These are phyloP conservation scores for Wickerhamomyces sp. DNA, from an alignment of 1,139 yeast genomes.

Conservation along the genomic window DNA sequence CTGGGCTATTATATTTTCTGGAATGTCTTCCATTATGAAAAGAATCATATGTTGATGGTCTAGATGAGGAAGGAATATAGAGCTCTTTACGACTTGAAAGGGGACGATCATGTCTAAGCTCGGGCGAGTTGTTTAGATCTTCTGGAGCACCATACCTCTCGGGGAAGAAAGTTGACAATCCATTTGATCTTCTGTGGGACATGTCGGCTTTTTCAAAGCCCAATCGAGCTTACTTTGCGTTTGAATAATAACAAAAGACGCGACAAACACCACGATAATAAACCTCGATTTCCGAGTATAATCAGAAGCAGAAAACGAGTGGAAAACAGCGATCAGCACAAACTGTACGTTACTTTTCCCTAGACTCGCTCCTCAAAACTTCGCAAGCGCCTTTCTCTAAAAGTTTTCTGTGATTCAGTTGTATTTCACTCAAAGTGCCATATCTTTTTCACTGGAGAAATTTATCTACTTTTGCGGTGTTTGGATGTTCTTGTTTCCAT, in stretches of 20 bases:
- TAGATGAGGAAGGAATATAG: slow-evolving; percentile 4
- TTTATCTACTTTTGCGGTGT: too few relatives aligned
- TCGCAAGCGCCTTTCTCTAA: too few relatives aligned
- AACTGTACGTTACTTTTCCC: too few relatives aligned
- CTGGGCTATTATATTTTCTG: neutral
- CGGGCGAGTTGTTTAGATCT: neutral
- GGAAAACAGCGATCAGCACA: too few relatives aligned
- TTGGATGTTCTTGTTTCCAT: too few relatives aligned
- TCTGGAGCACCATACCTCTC: slow-evolving; percentile 2
- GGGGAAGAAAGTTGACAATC: slow-evolving; percentile 7
- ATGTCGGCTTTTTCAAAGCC: neutral
- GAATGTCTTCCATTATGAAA: neutral
- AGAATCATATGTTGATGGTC: neutral
- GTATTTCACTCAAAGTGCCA: neutral
- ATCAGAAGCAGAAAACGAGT: too few relatives aligned
- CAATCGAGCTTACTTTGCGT: neutral
- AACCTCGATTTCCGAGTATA: too few relatives aligned
- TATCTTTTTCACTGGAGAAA: neutral
- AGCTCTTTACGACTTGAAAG: slow-evolving; percentile 4
- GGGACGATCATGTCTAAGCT: neutral
- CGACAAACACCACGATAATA: too few relatives aligned
- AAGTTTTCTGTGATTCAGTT: neutral
- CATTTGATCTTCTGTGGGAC: slow-evolving; percentile 4
- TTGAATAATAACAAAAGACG: too few relatives aligned
- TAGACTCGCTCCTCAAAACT: too few relatives aligned